These are phyloP conservation scores for Puccinia triticina DNA, from an alignment of 1,284 basidiomycete genomes.

Conservation along the genomic window DNA sequence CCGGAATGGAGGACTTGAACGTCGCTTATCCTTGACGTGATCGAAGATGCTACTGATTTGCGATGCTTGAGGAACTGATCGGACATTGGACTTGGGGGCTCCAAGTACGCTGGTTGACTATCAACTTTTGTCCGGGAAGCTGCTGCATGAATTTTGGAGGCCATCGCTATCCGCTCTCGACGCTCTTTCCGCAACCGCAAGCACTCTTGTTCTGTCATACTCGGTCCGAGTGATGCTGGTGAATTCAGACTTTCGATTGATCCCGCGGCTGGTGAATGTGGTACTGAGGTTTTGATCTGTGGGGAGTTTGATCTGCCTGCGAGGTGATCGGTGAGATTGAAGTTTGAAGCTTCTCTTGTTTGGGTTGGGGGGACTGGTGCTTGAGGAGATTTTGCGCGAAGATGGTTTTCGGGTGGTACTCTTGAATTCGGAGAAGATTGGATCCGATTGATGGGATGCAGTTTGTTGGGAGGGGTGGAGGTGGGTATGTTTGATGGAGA, in stretches of 20 bases:
- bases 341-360: conserved; percentile 19
- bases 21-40: conserved; percentile 45
- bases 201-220: conserved; percentile 29
- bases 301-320: background rate
- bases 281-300: conserved; percentile 1
- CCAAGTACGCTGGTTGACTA: background rate
- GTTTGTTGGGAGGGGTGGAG: conserved; percentile 23
- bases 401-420: background rate
- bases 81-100: conserved; percentile 27
- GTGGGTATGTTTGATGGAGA: conserved; percentile 8
- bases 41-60: conserved; percentile 45
- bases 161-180: conserved; percentile 39
- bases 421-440: background rate
- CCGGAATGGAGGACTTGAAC: conserved; percentile 44
- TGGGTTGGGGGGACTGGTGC: conserved; percentile 7
- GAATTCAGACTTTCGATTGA: conserved; percentile 13
- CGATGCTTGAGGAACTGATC: conserved; percentile 42
- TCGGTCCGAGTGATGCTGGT: conserved; percentile 1
- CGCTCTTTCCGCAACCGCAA: conserved; percentile 31
- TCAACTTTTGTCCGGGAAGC: background rate
- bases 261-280: background rate
- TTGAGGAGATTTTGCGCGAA: conserved; percentile 25
- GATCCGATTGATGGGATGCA: conserved; percentile 1
- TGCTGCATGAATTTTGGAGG: conserved; percentile 12
- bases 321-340: background rate